phyloP scores from a whole-genome alignment of 345 rosid species.

The Gynandropsis gynandra region DNA sequence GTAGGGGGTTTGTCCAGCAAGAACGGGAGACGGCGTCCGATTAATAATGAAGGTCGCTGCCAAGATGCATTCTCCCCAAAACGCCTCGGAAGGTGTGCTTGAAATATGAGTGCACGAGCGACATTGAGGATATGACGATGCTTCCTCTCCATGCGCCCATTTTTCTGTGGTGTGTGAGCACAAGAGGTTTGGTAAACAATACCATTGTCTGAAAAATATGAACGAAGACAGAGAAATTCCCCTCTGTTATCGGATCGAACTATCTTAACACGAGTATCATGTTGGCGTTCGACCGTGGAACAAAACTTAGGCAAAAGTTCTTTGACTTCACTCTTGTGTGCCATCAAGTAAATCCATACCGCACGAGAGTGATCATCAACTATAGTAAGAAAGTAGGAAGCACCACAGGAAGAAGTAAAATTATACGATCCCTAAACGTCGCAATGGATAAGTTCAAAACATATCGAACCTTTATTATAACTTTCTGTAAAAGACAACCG shows the following conservation, averaged over 20 bases:
- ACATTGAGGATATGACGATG: neutral
- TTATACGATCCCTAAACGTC: neutral
- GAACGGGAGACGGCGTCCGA: neutral
- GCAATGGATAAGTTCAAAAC: neutral
- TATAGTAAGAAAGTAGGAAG: neutral
- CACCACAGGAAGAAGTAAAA: neutral
- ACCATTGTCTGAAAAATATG: neutral
- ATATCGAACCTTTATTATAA: neutral
- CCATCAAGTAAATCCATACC: neutral
- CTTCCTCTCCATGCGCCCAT: neutral
- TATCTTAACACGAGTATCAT: neutral
- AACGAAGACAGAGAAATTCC: neutral
- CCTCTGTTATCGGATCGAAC: neutral
- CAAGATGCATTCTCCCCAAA: too few species aligned
- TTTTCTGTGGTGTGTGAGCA: neutral
- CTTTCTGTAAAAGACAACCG: neutral
- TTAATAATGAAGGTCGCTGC: neutral
- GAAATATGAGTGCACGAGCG: too few species aligned
- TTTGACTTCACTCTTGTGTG: neutral
- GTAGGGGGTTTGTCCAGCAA: neutral
- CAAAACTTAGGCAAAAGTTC: neutral
- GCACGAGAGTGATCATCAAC: neutral
- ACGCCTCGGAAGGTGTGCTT: too few species aligned
- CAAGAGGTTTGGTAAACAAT: neutral
- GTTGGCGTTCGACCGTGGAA: too few species aligned